Evolutionary conservation across 1,284 basidiomycete genomes (phyloP).

Genomic region (Heliocybe sulcata): DNA sequence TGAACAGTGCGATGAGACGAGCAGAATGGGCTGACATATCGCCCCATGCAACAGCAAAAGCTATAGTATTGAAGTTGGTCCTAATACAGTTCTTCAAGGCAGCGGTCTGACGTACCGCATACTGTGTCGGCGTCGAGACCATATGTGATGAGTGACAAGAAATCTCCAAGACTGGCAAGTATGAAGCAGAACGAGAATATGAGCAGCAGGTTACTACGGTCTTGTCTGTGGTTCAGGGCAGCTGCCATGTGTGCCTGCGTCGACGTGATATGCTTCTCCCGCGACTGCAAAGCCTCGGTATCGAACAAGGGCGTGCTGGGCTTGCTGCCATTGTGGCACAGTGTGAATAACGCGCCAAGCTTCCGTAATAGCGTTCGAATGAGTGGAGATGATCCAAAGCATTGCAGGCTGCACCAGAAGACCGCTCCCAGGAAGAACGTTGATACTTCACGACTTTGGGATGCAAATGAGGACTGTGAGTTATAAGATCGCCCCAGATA

Average conservation of each 20-base stretch:
- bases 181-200: conserved; percentile 36
- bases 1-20: conserved; percentile 34
- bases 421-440: conserved; percentile 45
- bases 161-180: conserved; percentile 35
- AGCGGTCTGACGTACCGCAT: conserved; percentile 29
- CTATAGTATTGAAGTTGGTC: conserved; percentile 19
- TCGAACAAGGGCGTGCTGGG: conserved; percentile 3
- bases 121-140: conserved; percentile 18
- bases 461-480: background rate
- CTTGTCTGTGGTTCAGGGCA: too few species aligned
- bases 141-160: conserved; percentile 34
- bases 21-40: conserved; percentile 36
- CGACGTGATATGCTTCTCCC: background rate
- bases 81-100: background rate
- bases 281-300: conserved; percentile 3
- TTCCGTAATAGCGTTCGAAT: conserved; percentile 12
- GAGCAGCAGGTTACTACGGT: conserved; percentile 26
- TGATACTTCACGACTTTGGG: conserved; percentile 31
- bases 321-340: conserved; percentile 4
- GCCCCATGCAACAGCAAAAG: conserved; percentile 42
- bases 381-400: conserved; percentile 22
- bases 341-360: conserved; percentile 6
- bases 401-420: conserved; percentile 35
- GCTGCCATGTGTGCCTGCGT: background rate
- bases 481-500: background rate